Percentiles rank a stretch among this genome's conserved stretches.
Conservation (phyloP, 352 stramenopile species). For the Phytophthora capsici region DNA sequence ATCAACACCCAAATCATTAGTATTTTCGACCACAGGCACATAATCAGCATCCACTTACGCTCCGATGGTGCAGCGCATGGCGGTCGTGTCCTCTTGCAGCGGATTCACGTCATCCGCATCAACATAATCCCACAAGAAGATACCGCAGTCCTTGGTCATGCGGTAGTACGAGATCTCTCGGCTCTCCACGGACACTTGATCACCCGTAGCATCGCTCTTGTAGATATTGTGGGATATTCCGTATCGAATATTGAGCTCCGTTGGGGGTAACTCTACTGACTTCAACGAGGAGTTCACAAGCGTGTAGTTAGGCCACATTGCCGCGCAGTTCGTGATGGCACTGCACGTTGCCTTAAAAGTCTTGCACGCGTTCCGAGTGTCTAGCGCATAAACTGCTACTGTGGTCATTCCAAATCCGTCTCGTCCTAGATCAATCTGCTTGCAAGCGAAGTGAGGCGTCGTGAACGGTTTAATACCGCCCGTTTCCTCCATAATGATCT, state of each 20-base stretch:
- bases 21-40: conserved; percentile 13
- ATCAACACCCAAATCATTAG: conserved; percentile 1
- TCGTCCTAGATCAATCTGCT: conserved; percentile 25
- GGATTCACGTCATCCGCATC: conserved; percentile 41
- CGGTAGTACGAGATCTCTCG: conserved; percentile 38
- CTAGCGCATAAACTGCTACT: conserved; percentile 34
- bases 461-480: conserved; percentile 17
- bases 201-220: conserved; percentile 26
- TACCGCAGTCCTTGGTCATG: conserved; percentile 25
- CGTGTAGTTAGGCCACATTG: conserved; percentile 36
- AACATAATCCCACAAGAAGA: conserved; percentile 46
- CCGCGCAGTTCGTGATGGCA: conserved; percentile 33
- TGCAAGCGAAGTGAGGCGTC: conserved; percentile 24
- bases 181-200: conserved; percentile 33
- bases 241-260: conserved; percentile 39
- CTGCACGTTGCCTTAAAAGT: conserved; percentile 30
- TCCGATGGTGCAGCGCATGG: conserved; percentile 35
- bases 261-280: conserved; percentile 22
- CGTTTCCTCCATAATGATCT: conserved; percentile 38
- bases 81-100: conserved; percentile 15
- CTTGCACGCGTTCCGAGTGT: conserved; percentile 32
- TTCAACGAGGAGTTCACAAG: conserved; percentile 28
- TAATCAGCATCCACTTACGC: conserved; percentile 35
- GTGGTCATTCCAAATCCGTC: conserved; percentile 41
- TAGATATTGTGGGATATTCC: conserved; percentile 30